A percentile compares a stretch with the other conserved stretches of the same genome.
These are phyloP conservation scores for Escovopsis weberi DNA, from an alignment of 2,329 filamentous ascomycete species.

Conservation along the genomic window DNA sequence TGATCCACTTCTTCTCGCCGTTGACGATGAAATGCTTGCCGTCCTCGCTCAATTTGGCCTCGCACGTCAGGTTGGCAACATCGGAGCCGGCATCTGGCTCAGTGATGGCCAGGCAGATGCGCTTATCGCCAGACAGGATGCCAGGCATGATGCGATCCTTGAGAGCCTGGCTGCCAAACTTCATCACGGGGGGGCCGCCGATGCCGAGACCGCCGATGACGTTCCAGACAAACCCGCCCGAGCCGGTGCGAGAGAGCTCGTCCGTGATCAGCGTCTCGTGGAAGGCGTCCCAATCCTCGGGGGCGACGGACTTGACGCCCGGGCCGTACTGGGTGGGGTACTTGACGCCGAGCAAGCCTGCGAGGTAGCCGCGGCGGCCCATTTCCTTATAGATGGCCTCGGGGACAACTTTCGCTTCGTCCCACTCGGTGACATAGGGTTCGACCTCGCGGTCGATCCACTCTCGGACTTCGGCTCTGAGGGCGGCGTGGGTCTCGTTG, in stretches of 20 bases:
- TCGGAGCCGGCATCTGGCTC: slow-evolving; percentile 92
- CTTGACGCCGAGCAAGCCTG: slow-evolving; percentile 74
- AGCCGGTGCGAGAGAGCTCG: slow-evolving; percentile 77
- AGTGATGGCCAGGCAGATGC: slow-evolving; percentile 93
- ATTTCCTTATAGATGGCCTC: slow-evolving; percentile 87
- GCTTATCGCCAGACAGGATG: slow-evolving; percentile 83
- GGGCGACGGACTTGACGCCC: slow-evolving; percentile 59
- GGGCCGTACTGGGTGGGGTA: slow-evolving; percentile 67
- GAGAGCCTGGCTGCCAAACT: slow-evolving; percentile 76
- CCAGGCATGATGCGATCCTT: slow-evolving; percentile 79
- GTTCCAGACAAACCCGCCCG: slow-evolving; percentile 94
- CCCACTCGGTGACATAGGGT: slow-evolving; percentile 89
- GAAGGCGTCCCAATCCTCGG: slow-evolving; percentile 95
- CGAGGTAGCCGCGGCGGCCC: slow-evolving; percentile 82
- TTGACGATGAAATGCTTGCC: slow-evolving; percentile 99
- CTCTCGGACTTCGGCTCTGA: slow-evolving; percentile 79
- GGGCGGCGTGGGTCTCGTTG: slow-evolving; percentile 83
- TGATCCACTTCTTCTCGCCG: slow-evolving; percentile 99
- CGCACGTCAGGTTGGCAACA: slow-evolving; percentile 88
- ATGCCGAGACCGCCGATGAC: slow-evolving; percentile 94
- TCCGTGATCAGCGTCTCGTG: slow-evolving; percentile 94
- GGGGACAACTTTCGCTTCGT: slow-evolving; percentile 84
- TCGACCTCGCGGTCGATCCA: slow-evolving; percentile 87
- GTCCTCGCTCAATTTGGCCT: slow-evolving; percentile 87
- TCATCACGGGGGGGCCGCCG: slow-evolving; percentile 78